These are phyloP conservation scores for Polysphondylium violaceum DNA, from an alignment of 78 protist species.

Conservation along the genomic window DNA sequence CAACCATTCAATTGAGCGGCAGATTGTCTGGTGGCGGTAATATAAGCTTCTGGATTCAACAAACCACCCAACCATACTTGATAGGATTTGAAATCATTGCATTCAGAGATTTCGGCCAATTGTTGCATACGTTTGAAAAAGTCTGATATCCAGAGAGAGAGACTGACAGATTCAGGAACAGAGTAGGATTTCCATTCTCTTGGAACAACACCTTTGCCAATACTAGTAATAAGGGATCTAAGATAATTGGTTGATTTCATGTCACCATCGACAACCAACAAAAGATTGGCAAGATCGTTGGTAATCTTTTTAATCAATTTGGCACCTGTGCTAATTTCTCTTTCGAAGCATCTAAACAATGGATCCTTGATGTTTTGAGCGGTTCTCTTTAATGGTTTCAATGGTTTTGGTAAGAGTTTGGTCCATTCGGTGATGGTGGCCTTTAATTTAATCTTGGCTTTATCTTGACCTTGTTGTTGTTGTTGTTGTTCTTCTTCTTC, in stretches of 20 bases:
- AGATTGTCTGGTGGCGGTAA: conserved; percentile 96
- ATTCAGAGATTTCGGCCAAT: conserved; percentile 53
- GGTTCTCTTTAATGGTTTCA: conserved; percentile 77
- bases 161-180: conserved; percentile 61
- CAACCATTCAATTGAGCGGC: conserved; percentile 89
- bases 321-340: conserved; percentile 87
- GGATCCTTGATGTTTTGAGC: conserved; percentile 87
- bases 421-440: conserved; percentile 51
- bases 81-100: neutral
- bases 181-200: conserved; percentile 88
- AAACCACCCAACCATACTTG: conserved; percentile 95
- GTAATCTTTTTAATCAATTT: conserved; percentile 82
- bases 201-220: conserved; percentile 86
- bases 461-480: conserved; percentile 44
- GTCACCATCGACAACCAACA: conserved; percentile 62
- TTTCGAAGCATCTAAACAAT: conserved; percentile 88
- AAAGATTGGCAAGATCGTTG: conserved; percentile 67
- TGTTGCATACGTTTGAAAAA: conserved; percentile 87
- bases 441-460: conserved; percentile 47
- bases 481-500: conserved; percentile 3
- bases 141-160: conserved; percentile 87
- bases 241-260: conserved; percentile 86
- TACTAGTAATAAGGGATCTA: conserved; percentile 62
- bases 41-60: conserved; percentile 94
- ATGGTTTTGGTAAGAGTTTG: conserved; percentile 69